Evolutionary conservation across 148 eudicot genomes (phyloP), one percentile per base, ranked within the genome.

Genomic region (Beta vulgaris): DNA sequence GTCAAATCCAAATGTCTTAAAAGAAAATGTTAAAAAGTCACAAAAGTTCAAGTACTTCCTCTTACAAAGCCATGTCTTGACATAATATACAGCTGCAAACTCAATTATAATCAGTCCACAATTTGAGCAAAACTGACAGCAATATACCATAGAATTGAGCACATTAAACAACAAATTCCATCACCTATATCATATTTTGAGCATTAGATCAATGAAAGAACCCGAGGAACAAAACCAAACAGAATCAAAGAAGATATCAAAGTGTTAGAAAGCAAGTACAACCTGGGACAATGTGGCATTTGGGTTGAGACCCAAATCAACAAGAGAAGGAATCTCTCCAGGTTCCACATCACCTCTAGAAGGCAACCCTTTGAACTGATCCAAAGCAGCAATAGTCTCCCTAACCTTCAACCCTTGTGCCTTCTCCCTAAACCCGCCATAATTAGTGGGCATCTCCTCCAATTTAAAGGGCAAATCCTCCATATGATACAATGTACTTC

Each of bases 401-500:
- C 98, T 89, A 31, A 94, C 88, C 75, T 89, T 84, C 83, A 88
- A 83, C 5, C 93, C 91, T 70, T 88, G 79, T 51, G 92, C 96
- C 78, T 86, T 92, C 82, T 94, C 96, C 86, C 85, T 90, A 81
- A 94, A 94, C 72, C 90, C 97, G 5, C 96, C 96, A 68, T 92
- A 94, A 83, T 89, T 94, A 0, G 96, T 90, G 0, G 98, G 98
- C 98, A 94, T 94, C 32, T 76, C 87, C 81, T 85, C 90, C 88
- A 94, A 78, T 16, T 85, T 79, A 73, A 94, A 94, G 1, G 96
- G 93, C 85, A 94, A 88, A 88, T 94, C 98, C 68, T 94, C 98
- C 84, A 89, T 66, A 89, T 94, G 98, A 70, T 87, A 90, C 87
- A 94, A 80, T 62, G 98, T 94, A 79, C 98, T 94, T 19, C 98